These are phyloP conservation scores for Wickerhamiella allomyrinae DNA, from an alignment of 805 yeast genomes.

Conservation along the genomic window DNA sequence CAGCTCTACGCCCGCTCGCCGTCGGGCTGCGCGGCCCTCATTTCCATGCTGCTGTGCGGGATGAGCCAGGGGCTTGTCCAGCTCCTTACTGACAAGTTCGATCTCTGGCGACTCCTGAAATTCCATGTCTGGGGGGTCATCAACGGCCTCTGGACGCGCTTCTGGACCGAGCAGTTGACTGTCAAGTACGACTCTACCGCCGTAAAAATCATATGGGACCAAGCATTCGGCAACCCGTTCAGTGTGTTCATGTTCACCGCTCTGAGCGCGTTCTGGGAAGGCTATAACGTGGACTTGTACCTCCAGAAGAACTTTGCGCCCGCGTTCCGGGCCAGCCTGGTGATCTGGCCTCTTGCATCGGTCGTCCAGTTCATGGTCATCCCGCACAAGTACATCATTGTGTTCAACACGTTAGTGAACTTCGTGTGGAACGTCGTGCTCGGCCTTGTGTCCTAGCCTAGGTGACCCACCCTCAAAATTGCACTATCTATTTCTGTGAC, in stretches of 20 bases:
- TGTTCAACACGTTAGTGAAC: slow-evolving; percentile 14
- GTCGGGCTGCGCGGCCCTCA: slow-evolving; percentile 23
- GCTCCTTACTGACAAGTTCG: slow-evolving; percentile 13
- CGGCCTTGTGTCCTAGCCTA: slow-evolving; percentile 8
- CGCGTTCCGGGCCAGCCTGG: slow-evolving; percentile 16
- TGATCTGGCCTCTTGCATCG: slow-evolving; percentile 20
- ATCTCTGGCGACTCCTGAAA: slow-evolving; percentile 17
- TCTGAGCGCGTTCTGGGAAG: slow-evolving; percentile 27
- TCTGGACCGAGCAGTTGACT: slow-evolving; percentile 25
- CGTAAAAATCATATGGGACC: slow-evolving; percentile 22
- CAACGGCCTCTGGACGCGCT: slow-evolving; percentile 25
- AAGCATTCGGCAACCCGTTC: slow-evolving; percentile 24
- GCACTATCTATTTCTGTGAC: too few species aligned
- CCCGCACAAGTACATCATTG: slow-evolving; percentile 15
- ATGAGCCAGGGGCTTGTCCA: slow-evolving; percentile 24
- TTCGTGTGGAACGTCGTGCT: slow-evolving; percentile 22
- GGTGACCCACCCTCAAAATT: too few species aligned
- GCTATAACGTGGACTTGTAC: slow-evolving; percentile 21
- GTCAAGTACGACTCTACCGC: slow-evolving; percentile 13
- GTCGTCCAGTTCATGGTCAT: slow-evolving; percentile 14
- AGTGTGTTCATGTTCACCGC: slow-evolving; percentile 22
- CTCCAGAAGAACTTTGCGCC: slow-evolving; percentile 17
- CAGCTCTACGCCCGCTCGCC: slow-evolving; percentile 15
- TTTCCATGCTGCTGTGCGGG: slow-evolving; percentile 22
- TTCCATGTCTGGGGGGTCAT: slow-evolving; percentile 27